Evolutionary conservation across 306 rosid genomes (phyloP), one percentile per base, ranked within the genome.

Genomic region (Chamaecrista fasciculata): DNA sequence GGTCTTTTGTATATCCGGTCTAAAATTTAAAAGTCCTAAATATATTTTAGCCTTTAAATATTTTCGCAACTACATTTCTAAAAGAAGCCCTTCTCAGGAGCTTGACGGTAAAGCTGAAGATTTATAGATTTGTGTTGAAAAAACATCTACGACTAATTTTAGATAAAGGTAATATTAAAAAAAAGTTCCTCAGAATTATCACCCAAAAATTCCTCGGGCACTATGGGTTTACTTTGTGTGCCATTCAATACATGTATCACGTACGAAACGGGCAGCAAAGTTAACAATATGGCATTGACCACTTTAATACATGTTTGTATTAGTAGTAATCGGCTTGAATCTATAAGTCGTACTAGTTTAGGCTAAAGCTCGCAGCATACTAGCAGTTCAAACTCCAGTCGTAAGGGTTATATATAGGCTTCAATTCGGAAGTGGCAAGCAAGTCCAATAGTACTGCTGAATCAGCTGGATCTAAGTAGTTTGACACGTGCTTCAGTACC

Each of bases 381-480:
- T 74, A 91, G 76, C 69, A 70, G 82, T 91, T 88, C 84, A 84
- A 81, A 78, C 89, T 83, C 97, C 97, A 91, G 67, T 88, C 92
- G 18, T 82, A 91, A 34, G 87, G 70, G 76, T 83, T 84, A 78
- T 91, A 86, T 26, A 68, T 73, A 73, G 86, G 89, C 83, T 88
- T 88, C 78, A 88, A 53, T 82, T 91, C 87, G 60, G 84, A 73
- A 61, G 66, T 69, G 53, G 92, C 90, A 46, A 91, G 83, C 72
- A 81, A 53, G 71, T 88, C 95, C 73, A 91, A 72, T 48, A 88
- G 66, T n/a, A 81, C 81, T 76, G 77, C 89, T 4, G 92, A 73
- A 26, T 86, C 81, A 21, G 81, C 76, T 6, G 87, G 86, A 31
- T 79, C 84, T 67, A 88, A 74, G 85, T 86, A 88, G 77, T 83